Base-by-base conservation (phyloP, 768 basidiomycete genomes). In the Boletus sensibilis region DNA sequence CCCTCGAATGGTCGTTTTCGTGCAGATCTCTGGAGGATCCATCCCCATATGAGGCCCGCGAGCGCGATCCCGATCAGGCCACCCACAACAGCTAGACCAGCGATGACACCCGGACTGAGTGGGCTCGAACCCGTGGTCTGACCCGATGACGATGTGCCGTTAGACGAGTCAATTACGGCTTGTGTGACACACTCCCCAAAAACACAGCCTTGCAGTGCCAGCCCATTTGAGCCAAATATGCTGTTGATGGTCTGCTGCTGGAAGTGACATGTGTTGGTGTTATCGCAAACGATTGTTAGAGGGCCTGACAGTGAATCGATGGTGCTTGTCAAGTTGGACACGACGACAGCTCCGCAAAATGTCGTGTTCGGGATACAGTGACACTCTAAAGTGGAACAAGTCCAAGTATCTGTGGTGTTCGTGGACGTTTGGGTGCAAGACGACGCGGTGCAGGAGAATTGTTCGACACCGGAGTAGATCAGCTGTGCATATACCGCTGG, bases 131-230 rank as follows among this genome's bases (percentile, higher is more conserved):
- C 66, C 0, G 62, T 59, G 1, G 60, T 62, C 14, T 66, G 44
- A 18, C 76, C 54, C 3, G 72, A 62, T 8, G 64, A 49, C 2
- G 73, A 74, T 2, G 76, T 71, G 48, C 72, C 74, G 9, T 72
- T 75, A 31, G 74, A 67, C 3, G 78, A 75, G 66, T 94, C 87
- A 53, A 97, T 85, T 37, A 90, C 85, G 55, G 78, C 80, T 68
- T 96, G 93, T 4, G 80, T 74, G 16, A 97, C 86, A 70, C 95
- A 97, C 73, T 98, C 95, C 25, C 95, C 95, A 62, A 88, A 95
- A 1, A 75, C 76, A 70, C 95, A 98, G 0, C 81, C 83, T 50
- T 79, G 79, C 11, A 98, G 76, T 7, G 77, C 62, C n/a, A 98
- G 81, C 1, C 95, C 95, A 38, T 71, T 65, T 0, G 79, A 59